phyloP scores from a whole-genome alignment of 257 asterid species.

The Nicotiana otophora region DNA sequence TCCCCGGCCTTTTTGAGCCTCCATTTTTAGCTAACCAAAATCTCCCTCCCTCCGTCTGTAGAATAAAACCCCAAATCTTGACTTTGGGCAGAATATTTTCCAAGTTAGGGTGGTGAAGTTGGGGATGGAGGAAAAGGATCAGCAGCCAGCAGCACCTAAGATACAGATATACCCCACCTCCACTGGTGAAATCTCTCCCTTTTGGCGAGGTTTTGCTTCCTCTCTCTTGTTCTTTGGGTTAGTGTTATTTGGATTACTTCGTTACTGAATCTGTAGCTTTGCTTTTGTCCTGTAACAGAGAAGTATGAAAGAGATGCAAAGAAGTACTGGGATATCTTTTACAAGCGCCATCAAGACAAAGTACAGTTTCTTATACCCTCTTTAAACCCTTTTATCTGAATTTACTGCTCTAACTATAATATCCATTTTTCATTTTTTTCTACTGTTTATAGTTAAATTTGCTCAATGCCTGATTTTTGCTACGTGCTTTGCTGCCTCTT shows the following conservation, averaged over 20 bases:
- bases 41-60: not conserved
- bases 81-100: not conserved
- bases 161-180: conserved; percentile 71
- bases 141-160: conserved; percentile 34
- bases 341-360: conserved; percentile 88
- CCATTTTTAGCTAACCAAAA: not conserved
- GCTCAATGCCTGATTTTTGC: not conserved
- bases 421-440: not conserved
- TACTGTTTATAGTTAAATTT: not conserved
- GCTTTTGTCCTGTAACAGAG: conserved; percentile 34
- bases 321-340: conserved; percentile 92
- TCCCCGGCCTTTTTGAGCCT: not conserved
- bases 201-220: conserved; percentile 64
- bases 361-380: conserved; percentile 34
- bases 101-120: conserved; percentile 16
- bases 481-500: not conserved
- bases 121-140: conserved; percentile 17
- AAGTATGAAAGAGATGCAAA: conserved; percentile 92
- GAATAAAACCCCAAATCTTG: not conserved
- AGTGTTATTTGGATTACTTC: not conserved
- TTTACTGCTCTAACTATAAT: not conserved
- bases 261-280: not conserved
- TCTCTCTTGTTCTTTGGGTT: conserved; percentile 8
- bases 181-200: conserved; percentile 76
- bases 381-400: not conserved